Conservation (phyloP, 805 yeast species). For the Metschnikowia amazonensis region DNA sequence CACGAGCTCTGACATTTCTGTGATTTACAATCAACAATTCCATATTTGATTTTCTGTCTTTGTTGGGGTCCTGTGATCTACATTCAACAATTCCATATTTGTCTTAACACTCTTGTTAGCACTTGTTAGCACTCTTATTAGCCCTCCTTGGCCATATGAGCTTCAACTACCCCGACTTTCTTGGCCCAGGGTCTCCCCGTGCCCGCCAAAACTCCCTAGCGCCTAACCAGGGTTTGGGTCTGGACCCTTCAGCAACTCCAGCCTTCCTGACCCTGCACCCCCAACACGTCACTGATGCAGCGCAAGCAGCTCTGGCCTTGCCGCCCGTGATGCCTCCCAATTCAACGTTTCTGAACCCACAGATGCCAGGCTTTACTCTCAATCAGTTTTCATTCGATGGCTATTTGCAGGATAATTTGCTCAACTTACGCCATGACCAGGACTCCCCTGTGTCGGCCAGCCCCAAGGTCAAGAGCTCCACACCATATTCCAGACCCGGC, state of each 20-base stretch:
- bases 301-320: background rate
- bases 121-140: no score
- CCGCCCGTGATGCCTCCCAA: background rate
- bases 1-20: no score
- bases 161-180: constrained; percentile 36
- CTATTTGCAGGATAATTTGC: constrained; percentile 9
- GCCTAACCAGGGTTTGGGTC: constrained; percentile 3
- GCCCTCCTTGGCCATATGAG: no score
- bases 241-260: background rate
- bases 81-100: no score
- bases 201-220: constrained; percentile 3
- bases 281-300: background rate
- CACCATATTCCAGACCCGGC: no score
- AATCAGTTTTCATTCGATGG: constrained; percentile 6
- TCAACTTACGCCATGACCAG: constrained; percentile 4
- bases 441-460: background rate
- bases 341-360: background rate
- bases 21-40: no score
- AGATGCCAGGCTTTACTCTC: background rate
- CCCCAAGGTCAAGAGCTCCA: background rate
- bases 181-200: constrained; percentile 8
- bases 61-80: no score
- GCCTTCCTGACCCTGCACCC: background rate
- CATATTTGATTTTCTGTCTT: no score
- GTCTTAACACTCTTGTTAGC: no score